Evolutionary conservation across 495 filamentous ascomycete species (phyloP), one percentile per base, ranked within the genome.

Genomic region (Podospora australis): DNA sequence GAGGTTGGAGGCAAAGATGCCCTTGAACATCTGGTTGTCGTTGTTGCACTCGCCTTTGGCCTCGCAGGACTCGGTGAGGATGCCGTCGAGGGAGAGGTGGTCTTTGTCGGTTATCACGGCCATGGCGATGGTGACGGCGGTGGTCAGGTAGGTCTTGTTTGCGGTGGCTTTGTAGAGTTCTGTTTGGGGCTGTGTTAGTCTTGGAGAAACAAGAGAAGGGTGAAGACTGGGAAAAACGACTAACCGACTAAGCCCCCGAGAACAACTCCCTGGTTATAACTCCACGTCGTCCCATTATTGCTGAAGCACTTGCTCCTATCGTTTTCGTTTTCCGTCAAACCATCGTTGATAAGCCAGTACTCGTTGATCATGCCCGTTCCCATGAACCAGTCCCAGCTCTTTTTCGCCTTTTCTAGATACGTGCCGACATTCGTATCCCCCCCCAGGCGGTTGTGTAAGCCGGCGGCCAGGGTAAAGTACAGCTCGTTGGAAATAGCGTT

Each of bases 261-360:
- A 20, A 88, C 71, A 21, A 86, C 82, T 17, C 84, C 85, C 58
- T 90, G 84, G 59, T 87, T 88, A 65, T 90, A 90, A 0, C 80
- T 76, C 76, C 77, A 88, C 26, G 76, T 70, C 3, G 77, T 72
- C 16, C 65, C 67, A 1, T 70, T 70, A 54, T 87, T 87, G 57
- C 82, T 85, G 39, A 68, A 58, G 61, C 83, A 87, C 8, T 70
- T 67, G 9, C 34, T 17, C 26, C 6, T 6, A 11, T 29, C 46
- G 14, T 60, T 59, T 0, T 59, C 54, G 14, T 20, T 44, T 7
- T 49, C 19, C 8, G 73, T 69, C 10, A 90, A 66, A 13, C 83
- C 83, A 57, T 90, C 84, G 56, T 86, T 84, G 60, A 88, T 72
- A 13, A 76, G 71, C 39, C 69, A 63, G 3, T 79, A 54, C n/a